Evolutionary conservation across 192 early-diverging fungal genomes (phyloP), one percentile per base, ranked within the genome.

Genomic region (Thamnidium elegans): DNA sequence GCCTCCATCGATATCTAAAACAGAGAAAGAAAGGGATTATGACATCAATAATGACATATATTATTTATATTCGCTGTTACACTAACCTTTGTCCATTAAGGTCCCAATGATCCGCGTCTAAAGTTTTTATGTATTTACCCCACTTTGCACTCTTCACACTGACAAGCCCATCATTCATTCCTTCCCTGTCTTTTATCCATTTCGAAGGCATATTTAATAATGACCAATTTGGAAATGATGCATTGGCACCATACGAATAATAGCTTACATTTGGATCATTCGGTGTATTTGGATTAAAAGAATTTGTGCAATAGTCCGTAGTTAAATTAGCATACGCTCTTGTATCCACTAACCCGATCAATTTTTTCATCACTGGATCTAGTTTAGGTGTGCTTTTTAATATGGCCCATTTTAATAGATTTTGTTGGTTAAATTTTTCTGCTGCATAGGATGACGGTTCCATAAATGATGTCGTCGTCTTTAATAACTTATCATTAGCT

Each of bases 311-410:
- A 67, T 88, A 98, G 44, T 92, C 91, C 2, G 88, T 89, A 0
- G 96, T 98, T n/a, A 98, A 74, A 64, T 93, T 91, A n/a, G 86
- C 79, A 58, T 96, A 98, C 8, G 93, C 96, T 8, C 94, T 94
- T 15, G 87, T 86, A 62, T 98, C 93, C 44, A 98, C 77, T 0
- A 88, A 81, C 70, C 88, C 86, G 43, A 93, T 79, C 36, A 63
- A 0, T 34, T 88, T 58, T 9, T 62, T 26, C 26, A 26, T 26
- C 26, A 26, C 26, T 26, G 26, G 26, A 26, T 26, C 26, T 26
- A 26, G 26, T 26, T 26, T 26, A 26, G 26, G 26, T 26, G 26
- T 26, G 26, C 26, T 26, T 26, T 26, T 26, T 26, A 26, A 26
- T 26, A 26, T 26, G 26, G 26, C 26, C 26, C 26, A 26, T 26